Evolutionary conservation across 169 alveolate genomes (phyloP), one percentile per base, ranked within the genome.

Genomic region (Cryptosporidium parvum): DNA sequence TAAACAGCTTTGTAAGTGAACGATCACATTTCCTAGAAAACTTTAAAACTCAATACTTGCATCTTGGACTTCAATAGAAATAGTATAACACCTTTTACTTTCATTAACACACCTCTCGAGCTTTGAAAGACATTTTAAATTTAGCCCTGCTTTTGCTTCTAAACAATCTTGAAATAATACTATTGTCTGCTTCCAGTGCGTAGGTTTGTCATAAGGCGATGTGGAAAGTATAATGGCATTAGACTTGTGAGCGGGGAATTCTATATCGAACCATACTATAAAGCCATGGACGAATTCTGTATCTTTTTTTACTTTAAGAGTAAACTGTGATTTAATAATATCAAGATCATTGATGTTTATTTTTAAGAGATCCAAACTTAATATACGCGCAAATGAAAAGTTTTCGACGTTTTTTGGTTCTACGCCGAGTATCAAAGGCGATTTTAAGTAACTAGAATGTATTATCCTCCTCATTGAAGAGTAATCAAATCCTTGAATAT

Each of bases 171-270:
- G 56, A 14, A 80, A 80, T 45, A 80, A 39, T 12, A 33, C 44
- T 26, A 80, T 44, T 7, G 86, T 85, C 37, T 85, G 92, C 23
- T 85, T 85, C 92, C 92, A 85, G 10, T 85, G 92, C 5, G 92
- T 85, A 8, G 92, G 68, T 16, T 39, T 72, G 33, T 44, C n/a
- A 42, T n/a, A 85, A 37, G 92, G 92, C 1, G 92, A 85, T 29
- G 92, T 85, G 37, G 87, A 72, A 2, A 75, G 42, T 3, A 85
- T 62, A 12, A 35, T 59, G 1, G 26, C 44, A 58, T 42, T 8
- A 12, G 53, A 37, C 3, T 45, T 26, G 16, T 48, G 10, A 21
- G 75, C 29, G 3, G 92, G 92, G 21, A 86, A 86, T 7, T 56
- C 87, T 45, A 72, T 84, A 39, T 86, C 92, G n/a, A 86, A 86